These are phyloP conservation scores for Plasmodium blacklocki DNA, from an alignment of 169 alveolate species.

Conservation along the genomic window DNA sequence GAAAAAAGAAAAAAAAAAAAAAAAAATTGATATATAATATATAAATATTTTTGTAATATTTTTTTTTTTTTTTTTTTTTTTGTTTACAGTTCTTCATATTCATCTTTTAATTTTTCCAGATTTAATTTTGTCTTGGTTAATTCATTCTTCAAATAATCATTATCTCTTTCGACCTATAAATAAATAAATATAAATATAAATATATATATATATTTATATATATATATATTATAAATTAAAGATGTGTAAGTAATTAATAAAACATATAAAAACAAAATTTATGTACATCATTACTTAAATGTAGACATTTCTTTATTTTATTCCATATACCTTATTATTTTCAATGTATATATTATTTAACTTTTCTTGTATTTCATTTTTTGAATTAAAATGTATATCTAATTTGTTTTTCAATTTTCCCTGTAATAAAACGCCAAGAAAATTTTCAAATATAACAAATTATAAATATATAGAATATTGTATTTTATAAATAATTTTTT, in stretches of 20 bases:
- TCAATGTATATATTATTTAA: conserved; percentile 9
- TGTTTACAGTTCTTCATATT: conserved; percentile 31
- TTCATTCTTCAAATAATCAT: conserved; percentile 26
- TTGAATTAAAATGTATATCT: not conserved
- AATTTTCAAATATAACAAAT: not conserved
- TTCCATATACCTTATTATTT: conserved; percentile 17
- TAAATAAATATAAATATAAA: not conserved
- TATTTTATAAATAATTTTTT: not conserved
- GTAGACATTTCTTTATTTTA: not conserved
- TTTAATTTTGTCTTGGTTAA: conserved; percentile 30
- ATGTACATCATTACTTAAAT: not conserved
- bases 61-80: too few relatives aligned
- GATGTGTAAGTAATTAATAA: not conserved
- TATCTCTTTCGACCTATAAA: conserved; percentile 30
- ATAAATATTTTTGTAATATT: too few relatives aligned
- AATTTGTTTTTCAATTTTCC: conserved; percentile 17
- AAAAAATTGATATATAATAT: not conserved
- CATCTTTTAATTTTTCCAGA: conserved; percentile 10
- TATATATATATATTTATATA: too few relatives aligned
- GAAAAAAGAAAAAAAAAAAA: not conserved
- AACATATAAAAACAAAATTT: not conserved
- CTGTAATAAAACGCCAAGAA: conserved; percentile 1
- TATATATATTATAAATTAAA: not conserved
- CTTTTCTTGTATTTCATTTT: conserved; percentile 32
- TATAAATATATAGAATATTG: conserved; percentile 1